Percentiles rank a stretch among this genome's conserved stretches.
phyloP scores from a whole-genome alignment of 225 moss, liverwort and hornwort species.

The Antitrichia curtipendula region DNA sequence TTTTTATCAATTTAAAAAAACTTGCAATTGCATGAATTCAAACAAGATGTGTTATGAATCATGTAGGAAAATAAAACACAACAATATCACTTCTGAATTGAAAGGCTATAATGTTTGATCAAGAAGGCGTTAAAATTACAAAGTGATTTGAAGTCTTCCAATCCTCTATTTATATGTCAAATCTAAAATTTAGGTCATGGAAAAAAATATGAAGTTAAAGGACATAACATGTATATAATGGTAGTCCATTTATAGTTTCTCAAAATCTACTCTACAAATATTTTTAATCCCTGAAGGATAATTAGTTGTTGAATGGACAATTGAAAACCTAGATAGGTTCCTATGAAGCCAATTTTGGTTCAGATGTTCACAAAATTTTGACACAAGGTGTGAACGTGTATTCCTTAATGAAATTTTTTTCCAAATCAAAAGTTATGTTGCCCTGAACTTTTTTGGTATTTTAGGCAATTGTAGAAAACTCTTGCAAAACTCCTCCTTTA shows the following conservation, averaged over 20 bases:
- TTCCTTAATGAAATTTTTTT: too few species aligned
- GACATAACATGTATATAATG: accelerated
- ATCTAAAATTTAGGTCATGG: background rate
- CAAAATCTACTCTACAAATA: background rate
- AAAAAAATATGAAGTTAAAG: background rate
- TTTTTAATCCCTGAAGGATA: too few species aligned
- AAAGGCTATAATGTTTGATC: background rate
- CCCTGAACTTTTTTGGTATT: too few species aligned
- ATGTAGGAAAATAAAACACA: background rate
- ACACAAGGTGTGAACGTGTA: too few species aligned
- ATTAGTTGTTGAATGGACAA: too few species aligned
- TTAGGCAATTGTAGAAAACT: too few species aligned
- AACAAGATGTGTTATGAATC: too few species aligned
- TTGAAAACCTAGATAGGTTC: too few species aligned
- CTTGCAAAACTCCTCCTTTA: too few species aligned
- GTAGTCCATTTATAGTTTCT: accelerated
- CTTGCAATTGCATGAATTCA: accelerated
- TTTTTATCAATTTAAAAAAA: background rate
- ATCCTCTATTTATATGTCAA: background rate
- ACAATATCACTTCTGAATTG: background rate
- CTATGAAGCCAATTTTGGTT: too few species aligned
- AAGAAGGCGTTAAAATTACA: background rate
- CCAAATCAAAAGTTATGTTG: too few species aligned
- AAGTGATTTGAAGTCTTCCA: background rate
- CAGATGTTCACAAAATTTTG: too few species aligned